Conservation (phyloP, 2,329 filamentous ascomycete genomes). For the Elsinoe necatrix region DNA sequence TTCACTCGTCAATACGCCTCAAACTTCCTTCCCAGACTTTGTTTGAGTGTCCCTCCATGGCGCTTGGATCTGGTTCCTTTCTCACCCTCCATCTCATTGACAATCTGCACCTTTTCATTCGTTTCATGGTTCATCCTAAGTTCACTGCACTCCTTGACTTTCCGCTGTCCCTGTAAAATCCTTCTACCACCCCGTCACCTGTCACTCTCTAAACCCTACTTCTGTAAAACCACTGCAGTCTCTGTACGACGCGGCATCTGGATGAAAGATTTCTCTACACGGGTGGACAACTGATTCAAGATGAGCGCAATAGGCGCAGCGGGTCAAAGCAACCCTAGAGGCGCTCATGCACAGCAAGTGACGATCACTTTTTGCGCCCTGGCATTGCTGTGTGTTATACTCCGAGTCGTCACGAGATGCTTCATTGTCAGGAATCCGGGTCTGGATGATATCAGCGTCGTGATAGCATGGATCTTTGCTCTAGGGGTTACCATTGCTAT, state of each 20-base stretch:
- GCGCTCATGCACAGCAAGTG: background rate
- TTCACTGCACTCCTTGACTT: background rate
- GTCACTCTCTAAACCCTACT: background rate
- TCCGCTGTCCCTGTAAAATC: conserved; percentile 9
- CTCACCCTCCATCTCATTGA: background rate
- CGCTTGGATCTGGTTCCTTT: conserved; percentile 9
- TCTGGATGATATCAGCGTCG: conserved; percentile 3
- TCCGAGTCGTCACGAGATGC: conserved; percentile 2
- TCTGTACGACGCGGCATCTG: background rate
- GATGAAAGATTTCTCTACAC: background rate
- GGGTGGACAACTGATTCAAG: background rate
- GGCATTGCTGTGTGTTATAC: conserved; percentile 4
- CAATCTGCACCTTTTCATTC: conserved; percentile 7
- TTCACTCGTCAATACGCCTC: background rate
- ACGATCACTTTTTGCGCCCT: background rate
- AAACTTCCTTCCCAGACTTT: conserved; percentile 1
- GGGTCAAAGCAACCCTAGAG: background rate
- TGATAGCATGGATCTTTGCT: conserved; percentile 6
- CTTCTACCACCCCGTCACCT: conserved; percentile 3
- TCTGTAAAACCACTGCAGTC: background rate
- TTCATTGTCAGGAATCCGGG: conserved; percentile 14
- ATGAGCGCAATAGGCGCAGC: conserved; percentile 13
- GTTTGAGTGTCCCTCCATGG: background rate
- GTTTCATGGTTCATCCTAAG: conserved; percentile 1
- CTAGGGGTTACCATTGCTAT: background rate